Conservation (phyloP, 1,139 yeast species). For the Yamadazyma membranifaciens region DNA sequence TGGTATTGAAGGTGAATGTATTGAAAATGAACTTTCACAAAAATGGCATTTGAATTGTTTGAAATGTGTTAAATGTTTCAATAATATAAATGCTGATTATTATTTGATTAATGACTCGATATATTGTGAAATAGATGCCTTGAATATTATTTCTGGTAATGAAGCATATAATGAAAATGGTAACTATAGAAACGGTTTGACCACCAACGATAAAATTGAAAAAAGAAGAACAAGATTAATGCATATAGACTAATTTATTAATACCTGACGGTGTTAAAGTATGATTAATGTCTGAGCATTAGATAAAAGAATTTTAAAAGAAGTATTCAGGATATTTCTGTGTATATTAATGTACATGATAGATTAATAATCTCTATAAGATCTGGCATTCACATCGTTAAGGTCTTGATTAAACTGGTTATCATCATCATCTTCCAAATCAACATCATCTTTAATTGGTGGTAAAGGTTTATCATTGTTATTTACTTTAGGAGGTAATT, state of each 20-base stretch:
- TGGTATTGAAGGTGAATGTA: constrained; percentile 90
- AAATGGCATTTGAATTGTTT: constrained; percentile 68
- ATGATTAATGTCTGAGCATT: too few relatives aligned
- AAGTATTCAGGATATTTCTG: background rate
- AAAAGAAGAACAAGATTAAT: constrained; percentile 45
- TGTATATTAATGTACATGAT: constrained; percentile 9
- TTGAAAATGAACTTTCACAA: constrained; percentile 69
- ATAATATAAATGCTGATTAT: constrained; percentile 53
- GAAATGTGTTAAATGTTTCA: constrained; percentile 52
- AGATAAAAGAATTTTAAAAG: too few relatives aligned
- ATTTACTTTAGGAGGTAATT: background rate
- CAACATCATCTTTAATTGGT: background rate
- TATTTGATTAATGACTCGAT: constrained; percentile 50
- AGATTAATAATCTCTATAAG: constrained; percentile 12
- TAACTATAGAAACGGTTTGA: constrained; percentile 22
- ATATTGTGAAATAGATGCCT: constrained; percentile 49
- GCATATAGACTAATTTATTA: constrained; percentile 26
- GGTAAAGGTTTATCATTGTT: constrained; percentile 3
- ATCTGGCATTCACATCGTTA: constrained; percentile 6
- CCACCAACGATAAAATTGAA: constrained; percentile 37
- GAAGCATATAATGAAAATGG: constrained; percentile 25
- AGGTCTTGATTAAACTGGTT: constrained; percentile 1
- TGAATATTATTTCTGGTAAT: constrained; percentile 23
- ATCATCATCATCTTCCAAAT: background rate
- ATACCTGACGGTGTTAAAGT: background rate